A percentile compares a stretch with the other conserved stretches of the same genome.
Conservation (phyloP, 208 protist species). For the Leptomonas seymouri region DNA sequence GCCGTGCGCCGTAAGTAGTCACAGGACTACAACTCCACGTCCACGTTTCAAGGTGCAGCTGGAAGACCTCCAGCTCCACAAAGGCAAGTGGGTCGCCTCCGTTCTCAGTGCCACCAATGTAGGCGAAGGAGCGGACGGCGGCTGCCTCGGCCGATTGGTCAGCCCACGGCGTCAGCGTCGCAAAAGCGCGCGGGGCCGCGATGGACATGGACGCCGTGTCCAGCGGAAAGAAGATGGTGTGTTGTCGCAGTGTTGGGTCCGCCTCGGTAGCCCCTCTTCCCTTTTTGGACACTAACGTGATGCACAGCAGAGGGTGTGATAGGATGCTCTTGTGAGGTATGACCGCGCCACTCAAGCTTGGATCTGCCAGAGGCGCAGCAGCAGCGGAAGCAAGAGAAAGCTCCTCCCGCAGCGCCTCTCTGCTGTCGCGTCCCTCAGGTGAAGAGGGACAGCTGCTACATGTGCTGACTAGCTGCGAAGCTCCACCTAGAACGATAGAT, state of each 20-base stretch:
- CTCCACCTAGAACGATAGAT: slow-evolving; percentile 35
- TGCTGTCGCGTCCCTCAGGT: not conserved
- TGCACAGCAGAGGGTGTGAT: slow-evolving; percentile 34
- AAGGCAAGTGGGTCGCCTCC: slow-evolving; percentile 55
- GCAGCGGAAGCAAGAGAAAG: not conserved
- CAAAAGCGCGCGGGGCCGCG: slow-evolving; percentile 50
- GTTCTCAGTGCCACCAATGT: slow-evolving; percentile 72
- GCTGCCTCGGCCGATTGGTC: slow-evolving; percentile 10
- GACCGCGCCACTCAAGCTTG: slow-evolving; percentile 16
- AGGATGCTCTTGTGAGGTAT: slow-evolving; percentile 16
- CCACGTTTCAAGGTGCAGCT: slow-evolving; percentile 38
- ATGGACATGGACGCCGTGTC: slow-evolving; percentile 31
- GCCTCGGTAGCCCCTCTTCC: not conserved
- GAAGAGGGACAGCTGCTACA: not conserved
- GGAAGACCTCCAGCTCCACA: slow-evolving; percentile 52
- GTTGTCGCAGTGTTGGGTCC: slow-evolving; percentile 17
- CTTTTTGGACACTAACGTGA: slow-evolving; percentile 15
- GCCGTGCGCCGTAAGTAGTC: slow-evolving; percentile 65
- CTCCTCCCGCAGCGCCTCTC: not conserved
- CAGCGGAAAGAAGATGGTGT: slow-evolving; percentile 50
- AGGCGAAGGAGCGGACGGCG: slow-evolving; percentile 41
- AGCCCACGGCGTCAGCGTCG: slow-evolving; percentile 62
- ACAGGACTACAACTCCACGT: slow-evolving; percentile 23
- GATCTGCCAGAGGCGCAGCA: not conserved
- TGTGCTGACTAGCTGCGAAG: slow-evolving; percentile 18